A percentile compares a stretch with the other conserved stretches of the same genome.
phyloP scores from a whole-genome alignment of 768 basidiomycete species.

The Mycena haematopus region DNA sequence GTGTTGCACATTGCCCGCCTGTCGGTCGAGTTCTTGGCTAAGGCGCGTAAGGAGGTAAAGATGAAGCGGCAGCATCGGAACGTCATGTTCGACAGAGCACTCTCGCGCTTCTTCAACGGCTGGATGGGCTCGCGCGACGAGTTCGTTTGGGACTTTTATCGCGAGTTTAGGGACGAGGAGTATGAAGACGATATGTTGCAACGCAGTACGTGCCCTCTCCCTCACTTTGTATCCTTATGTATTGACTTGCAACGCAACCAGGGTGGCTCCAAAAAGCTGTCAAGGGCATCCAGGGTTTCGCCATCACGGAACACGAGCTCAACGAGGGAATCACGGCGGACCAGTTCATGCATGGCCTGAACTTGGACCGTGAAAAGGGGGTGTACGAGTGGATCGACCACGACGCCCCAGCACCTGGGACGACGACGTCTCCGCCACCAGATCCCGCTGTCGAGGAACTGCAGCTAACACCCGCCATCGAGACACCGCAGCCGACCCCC shows the following conservation, averaged over 20 bases:
- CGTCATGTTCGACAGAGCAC: conserved; percentile 28
- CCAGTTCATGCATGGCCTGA: conserved; percentile 21
- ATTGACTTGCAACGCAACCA: background rate
- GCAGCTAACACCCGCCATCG: background rate
- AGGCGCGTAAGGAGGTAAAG: conserved; percentile 24
- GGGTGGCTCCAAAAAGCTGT: conserved; percentile 30
- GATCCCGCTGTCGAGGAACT: background rate
- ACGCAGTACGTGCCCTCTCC: conserved; percentile 16
- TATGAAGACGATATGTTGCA: conserved; percentile 30
- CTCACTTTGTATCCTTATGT: background rate
- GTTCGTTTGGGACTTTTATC: conserved; percentile 30
- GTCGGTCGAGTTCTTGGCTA: conserved; percentile 19
- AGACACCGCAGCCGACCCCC: too few relatives aligned
- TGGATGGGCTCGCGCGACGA: conserved; percentile 32
- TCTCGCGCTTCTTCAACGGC: conserved; percentile 25
- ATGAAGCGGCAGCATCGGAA: conserved; percentile 26
- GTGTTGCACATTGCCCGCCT: conserved; percentile 27
- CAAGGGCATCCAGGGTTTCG: conserved; percentile 30
- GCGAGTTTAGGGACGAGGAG: conserved; percentile 30
- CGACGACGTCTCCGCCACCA: background rate
- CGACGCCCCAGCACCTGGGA: background rate
- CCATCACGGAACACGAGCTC: conserved; percentile 25
- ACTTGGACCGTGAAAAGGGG: conserved; percentile 24
- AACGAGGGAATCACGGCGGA: conserved; percentile 27
- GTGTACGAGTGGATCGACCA: conserved; percentile 27